Evolutionary conservation across 2,329 filamentous ascomycete genomes (phyloP), one percentile per base, ranked within the genome.

Genomic region (Sporothrix protearum): DNA sequence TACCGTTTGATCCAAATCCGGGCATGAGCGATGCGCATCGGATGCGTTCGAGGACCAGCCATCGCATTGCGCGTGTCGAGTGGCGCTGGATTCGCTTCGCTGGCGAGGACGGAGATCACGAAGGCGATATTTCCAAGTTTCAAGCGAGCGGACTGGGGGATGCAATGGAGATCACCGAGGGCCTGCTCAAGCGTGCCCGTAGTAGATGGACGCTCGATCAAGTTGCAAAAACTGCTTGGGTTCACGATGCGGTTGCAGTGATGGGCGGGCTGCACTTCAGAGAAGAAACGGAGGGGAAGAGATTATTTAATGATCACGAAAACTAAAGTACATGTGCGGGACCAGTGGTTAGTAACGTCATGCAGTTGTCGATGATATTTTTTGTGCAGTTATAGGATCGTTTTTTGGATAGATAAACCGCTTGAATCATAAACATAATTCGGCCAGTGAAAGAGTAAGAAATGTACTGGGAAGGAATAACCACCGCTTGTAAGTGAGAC

Each of bases 11-110:
- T 78, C 92, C 94, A 0, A 88, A 92, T 5, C 94, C 95, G 0
- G 91, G 91, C 19, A 91, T 92, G 76, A 91, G 89, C 64, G 93
- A 94, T 76, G 88, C 88, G 33, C 87, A 91, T 74, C 89, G 91
- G 76, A 91, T 93, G 86, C 85, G 91, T 76, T 94, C 92, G 76
- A 86, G 93, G 71, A 95, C 93, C 0, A 95, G 92, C 69, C 96
- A 99, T 79, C 90, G 94, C n/a, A 98, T 99, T 73, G 96, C 96
- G 1, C 87, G 96, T 47, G 92, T 94, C 68, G 96, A 99, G 78
- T 99, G 96, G 96, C 89, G 91, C 64, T 99, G 96, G 96, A 89
- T 93, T 73, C 89, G 92, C 73, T 97, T 91, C 78, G 93, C 90
- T 1, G 91, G 94, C 71, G 89, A 91, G 12, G 92, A 96, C 71